A percentile compares a stretch with the other conserved stretches of the same genome.
Evolutionary conservation across 768 basidiomycete species (phyloP).

Genomic region (Clathrus columnatus): DNA sequence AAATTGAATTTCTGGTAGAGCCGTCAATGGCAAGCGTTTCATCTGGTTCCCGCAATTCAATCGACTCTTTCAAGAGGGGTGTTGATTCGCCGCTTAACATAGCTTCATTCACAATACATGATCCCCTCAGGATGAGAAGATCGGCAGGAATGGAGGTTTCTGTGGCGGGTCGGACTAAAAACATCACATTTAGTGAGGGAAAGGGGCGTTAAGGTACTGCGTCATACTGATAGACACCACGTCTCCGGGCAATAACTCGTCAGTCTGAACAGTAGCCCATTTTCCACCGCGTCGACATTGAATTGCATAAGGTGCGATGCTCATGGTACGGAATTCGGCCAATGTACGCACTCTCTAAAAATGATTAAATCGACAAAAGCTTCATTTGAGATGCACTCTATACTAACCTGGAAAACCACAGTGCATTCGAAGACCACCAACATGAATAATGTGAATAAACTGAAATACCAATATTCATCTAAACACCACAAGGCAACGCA

Average conservation of each 20-base stretch:
- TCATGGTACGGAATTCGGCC: constrained; percentile 96
- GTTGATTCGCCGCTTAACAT: constrained; percentile 99
- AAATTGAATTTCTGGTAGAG: constrained; percentile 74
- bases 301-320: constrained; percentile 83
- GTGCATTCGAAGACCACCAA: constrained; percentile 97
- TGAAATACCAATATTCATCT: constrained; percentile 99
- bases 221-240: constrained; percentile 70
- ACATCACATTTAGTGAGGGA: constrained; percentile 5
- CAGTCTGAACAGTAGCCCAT: constrained; percentile 77
- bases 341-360: constrained; percentile 81
- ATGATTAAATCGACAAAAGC: background rate
- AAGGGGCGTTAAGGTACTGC: constrained; percentile 8
- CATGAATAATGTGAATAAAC: constrained; percentile 97
- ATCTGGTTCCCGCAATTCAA: constrained; percentile 66
- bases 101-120: constrained; percentile 96
- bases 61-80: constrained; percentile 90
- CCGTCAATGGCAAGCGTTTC: constrained; percentile 83
- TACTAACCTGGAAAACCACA: constrained; percentile 89
- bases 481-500: constrained; percentile 96
- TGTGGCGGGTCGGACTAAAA: constrained; percentile 45
- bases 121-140: constrained; percentile 83
- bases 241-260: constrained; percentile 87
- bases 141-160: constrained; percentile 93
- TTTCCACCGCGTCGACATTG: constrained; percentile 68
- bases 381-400: background rate